Evolutionary conservation across 305 asterid genomes (phyloP).

Genomic region (Rubia peregrina): DNA sequence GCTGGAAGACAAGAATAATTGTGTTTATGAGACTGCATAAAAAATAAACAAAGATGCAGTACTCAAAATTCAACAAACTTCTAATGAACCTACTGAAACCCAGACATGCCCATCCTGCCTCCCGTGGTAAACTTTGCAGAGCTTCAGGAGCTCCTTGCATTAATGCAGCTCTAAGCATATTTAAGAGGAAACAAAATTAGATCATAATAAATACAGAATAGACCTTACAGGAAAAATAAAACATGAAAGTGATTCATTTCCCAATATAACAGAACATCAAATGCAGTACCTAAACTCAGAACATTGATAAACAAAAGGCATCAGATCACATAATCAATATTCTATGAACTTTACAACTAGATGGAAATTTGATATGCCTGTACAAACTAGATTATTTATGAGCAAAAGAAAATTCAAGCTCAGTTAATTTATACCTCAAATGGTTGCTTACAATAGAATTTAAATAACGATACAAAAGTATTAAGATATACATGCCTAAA

Average conservation of each 20-base stretch:
- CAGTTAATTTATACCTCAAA: background rate
- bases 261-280: background rate
- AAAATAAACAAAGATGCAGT: slow-evolving; percentile 9
- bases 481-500: slow-evolving; percentile 47
- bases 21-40: background rate
- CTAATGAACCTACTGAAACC: slow-evolving; percentile 56
- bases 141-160: slow-evolving; percentile 68
- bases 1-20: slow-evolving; percentile 38
- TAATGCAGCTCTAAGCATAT: slow-evolving; percentile 71
- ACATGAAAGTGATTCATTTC: background rate
- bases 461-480: background rate
- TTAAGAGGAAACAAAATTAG: slow-evolving; percentile 21
- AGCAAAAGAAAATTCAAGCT: background rate
- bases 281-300: background rate
- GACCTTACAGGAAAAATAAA: background rate
- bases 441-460: slow-evolving; percentile 9
- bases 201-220: slow-evolving; percentile 10
- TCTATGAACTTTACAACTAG: background rate
- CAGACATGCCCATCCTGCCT: slow-evolving; percentile 69
- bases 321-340: background rate
- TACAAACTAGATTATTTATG: background rate
- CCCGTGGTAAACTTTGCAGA: slow-evolving; percentile 71
- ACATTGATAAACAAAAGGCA: background rate
- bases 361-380: background rate
- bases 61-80: background rate